A percentile compares a stretch with the other conserved stretches of the same genome.
Conservation (phyloP, 2,329 filamentous ascomycete genomes). For the Triangularia verruculosa region DNA sequence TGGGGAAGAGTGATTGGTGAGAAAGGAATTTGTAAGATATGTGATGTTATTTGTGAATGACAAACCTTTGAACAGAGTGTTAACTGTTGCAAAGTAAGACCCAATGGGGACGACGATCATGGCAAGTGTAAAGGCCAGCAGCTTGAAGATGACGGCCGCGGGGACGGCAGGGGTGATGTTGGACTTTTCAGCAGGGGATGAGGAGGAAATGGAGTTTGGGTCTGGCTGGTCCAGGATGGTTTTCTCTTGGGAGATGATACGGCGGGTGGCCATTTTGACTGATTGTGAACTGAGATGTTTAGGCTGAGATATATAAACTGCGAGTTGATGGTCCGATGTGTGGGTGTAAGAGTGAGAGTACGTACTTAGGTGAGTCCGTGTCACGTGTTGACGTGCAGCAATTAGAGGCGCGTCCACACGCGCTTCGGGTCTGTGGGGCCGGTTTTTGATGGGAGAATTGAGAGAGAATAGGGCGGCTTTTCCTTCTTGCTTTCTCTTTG, state of each 20-base stretch:
- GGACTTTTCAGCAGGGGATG: slow-evolving; percentile 54
- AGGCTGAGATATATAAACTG: neutral
- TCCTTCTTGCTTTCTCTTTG: neutral
- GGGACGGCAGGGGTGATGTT: slow-evolving; percentile 82
- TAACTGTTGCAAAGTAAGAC: slow-evolving; percentile 80
- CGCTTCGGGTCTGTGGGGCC: slow-evolving; percentile 6
- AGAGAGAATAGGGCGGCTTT: neutral
- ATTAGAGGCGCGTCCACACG: slow-evolving; percentile 24
- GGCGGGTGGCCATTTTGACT: slow-evolving; percentile 62
- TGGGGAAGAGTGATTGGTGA: no score
- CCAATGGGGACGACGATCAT: slow-evolving; percentile 88
- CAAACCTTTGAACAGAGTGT: slow-evolving; percentile 73
- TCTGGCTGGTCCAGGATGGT: slow-evolving; percentile 62
- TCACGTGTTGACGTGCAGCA: slow-evolving; percentile 26
- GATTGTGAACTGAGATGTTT: neutral
- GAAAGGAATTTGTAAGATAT: neutral
- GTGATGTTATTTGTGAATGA: neutral
- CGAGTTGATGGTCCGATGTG: neutral
- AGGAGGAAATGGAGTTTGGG: slow-evolving; percentile 38
- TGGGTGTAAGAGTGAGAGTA: neutral
- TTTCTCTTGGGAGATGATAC: slow-evolving; percentile 65
- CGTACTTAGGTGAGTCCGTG: neutral
- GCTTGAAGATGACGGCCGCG: slow-evolving; percentile 85
- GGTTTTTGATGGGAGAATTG: neutral
- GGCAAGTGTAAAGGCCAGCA: slow-evolving; percentile 83